A percentile compares a stretch with the other conserved stretches of the same genome.
Evolutionary conservation across 192 early-diverging fungal genomes (phyloP).

Genomic region (Backusella luteola): DNA sequence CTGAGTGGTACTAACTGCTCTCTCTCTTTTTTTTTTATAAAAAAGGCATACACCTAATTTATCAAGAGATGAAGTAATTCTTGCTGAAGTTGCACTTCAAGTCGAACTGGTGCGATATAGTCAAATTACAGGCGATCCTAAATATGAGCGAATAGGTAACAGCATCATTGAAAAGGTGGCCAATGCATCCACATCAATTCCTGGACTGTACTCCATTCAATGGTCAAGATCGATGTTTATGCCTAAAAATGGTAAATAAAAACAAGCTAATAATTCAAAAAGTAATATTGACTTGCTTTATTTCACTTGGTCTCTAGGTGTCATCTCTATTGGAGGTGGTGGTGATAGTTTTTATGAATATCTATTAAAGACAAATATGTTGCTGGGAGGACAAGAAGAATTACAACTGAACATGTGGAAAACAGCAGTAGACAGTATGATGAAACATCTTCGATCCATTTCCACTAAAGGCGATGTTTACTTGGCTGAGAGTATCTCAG

Average conservation of each 20-base stretch:
- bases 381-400: constrained; percentile 39
- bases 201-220: constrained; percentile 59
- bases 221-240: constrained; percentile 34
- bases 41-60: background rate
- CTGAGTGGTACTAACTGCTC: background rate
- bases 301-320: background rate
- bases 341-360: constrained; percentile 66
- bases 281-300: background rate
- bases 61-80: background rate
- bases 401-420: constrained; percentile 40
- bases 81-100: constrained; percentile 74
- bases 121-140: constrained; percentile 64
- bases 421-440: constrained; percentile 23
- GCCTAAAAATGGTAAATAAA: constrained; percentile 7
- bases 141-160: constrained; percentile 57
- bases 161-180: constrained; percentile 49
- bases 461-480: constrained; percentile 17
- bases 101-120: constrained; percentile 80
- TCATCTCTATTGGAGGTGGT: constrained; percentile 42
- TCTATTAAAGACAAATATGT: constrained; percentile 54
- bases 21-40: background rate
- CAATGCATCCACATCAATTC: constrained; percentile 38
- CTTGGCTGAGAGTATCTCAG: constrained; percentile 4
- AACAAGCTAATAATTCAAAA: background rate
- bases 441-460: constrained; percentile 20